Conservation (phyloP, 2,329 filamentous ascomycete species). For the Penicillium aurantiogriseum region DNA sequence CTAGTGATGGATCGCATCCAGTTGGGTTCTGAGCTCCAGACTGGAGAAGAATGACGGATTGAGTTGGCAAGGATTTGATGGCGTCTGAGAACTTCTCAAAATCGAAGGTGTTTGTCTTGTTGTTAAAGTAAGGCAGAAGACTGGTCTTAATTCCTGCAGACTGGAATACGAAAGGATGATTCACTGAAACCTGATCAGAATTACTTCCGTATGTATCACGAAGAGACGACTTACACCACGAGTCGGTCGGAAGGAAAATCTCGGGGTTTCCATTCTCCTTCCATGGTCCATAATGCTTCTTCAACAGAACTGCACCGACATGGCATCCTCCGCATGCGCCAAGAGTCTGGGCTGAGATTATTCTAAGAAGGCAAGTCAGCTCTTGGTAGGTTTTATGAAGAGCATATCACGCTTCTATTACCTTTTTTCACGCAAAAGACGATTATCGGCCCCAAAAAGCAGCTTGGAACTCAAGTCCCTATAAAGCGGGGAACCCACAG, state of each 20-base stretch:
- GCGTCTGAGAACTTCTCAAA: slow-evolving; percentile 5
- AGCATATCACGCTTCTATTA: not conserved
- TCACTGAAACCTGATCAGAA: slow-evolving; percentile 3
- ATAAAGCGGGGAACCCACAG: slow-evolving; percentile 11
- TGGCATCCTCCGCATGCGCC: slow-evolving; percentile 17
- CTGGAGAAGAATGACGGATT: slow-evolving; percentile 17
- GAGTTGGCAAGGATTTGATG: slow-evolving; percentile 8
- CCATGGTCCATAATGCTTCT: slow-evolving; percentile 15
- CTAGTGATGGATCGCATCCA: slow-evolving; percentile 13
- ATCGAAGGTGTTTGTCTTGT: slow-evolving; percentile 14
- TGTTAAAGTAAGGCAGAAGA: slow-evolving; percentile 12
- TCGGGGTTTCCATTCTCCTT: slow-evolving; percentile 9
- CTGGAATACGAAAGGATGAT: slow-evolving; percentile 13
- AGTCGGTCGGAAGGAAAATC: slow-evolving; percentile 15
- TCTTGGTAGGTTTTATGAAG: not conserved
- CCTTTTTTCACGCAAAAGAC: slow-evolving; percentile 16
- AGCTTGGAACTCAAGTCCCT: slow-evolving; percentile 11
- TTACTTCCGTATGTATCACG: not conserved
- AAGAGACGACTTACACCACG: slow-evolving; percentile 7
- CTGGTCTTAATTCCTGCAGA: slow-evolving; percentile 11
- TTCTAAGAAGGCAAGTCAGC: not conserved
- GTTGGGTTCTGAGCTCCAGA: slow-evolving; percentile 18
- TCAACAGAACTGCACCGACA: slow-evolving; percentile 9
- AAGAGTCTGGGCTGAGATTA: slow-evolving; percentile 14
- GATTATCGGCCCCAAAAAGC: slow-evolving; percentile 14